Evolutionary conservation across 805 yeast genomes (phyloP).

Genomic region (Middelhovenomyces tepae): DNA sequence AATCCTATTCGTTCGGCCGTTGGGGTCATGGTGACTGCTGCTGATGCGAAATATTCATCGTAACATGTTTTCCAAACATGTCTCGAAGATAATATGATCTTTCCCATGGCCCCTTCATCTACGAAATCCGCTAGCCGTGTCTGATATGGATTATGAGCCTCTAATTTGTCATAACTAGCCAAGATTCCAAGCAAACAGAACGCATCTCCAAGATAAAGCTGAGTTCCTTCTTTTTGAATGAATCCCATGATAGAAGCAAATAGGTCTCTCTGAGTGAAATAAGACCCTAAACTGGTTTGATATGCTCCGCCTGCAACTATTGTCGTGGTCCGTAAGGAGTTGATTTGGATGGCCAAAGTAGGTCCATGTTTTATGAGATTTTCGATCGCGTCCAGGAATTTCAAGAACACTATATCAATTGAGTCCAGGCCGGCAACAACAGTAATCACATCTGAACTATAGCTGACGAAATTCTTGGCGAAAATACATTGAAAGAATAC

Average conservation of each 20-base stretch:
- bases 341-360: constrained; percentile 13
- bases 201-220: constrained; percentile 26
- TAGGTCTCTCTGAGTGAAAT: constrained; percentile 29
- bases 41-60: constrained; percentile 9
- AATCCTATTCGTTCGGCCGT: neutral
- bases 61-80: constrained; percentile 18
- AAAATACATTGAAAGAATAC: constrained; percentile 23
- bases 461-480: constrained; percentile 21
- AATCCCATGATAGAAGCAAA: constrained; percentile 29
- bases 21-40: neutral
- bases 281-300: constrained; percentile 27
- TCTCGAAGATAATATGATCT: constrained; percentile 22
- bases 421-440: constrained; percentile 29
- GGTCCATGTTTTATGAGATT: constrained; percentile 17
- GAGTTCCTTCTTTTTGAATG: constrained; percentile 18
- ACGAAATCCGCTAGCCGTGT: constrained; percentile 31
- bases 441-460: constrained; percentile 24
- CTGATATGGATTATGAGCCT: constrained; percentile 29
- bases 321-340: constrained; percentile 23
- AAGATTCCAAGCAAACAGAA: constrained; percentile 29
- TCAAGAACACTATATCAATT: constrained; percentile 24
- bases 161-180: constrained; percentile 29
- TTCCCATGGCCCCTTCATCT: constrained; percentile 28
- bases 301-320: constrained; percentile 25
- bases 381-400: constrained; percentile 22